Evolutionary conservation across 1,284 basidiomycete genomes (phyloP).

Genomic region (Athelia sp.): DNA sequence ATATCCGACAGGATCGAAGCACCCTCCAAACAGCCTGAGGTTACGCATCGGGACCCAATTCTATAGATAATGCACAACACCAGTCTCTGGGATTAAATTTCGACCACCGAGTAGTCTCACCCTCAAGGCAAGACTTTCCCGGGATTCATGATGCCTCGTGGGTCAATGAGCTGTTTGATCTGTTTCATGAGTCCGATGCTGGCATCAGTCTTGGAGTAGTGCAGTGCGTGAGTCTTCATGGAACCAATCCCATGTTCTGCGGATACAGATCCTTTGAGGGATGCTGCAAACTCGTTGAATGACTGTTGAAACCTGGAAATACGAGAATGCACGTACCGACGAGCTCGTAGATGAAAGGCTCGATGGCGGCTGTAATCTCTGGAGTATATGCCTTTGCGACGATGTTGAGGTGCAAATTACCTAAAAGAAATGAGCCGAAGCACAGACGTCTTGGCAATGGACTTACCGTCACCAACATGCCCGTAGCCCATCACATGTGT

Average conservation of each 20-base stretch:
- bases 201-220: conserved; percentile 80
- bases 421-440: conserved; percentile 36
- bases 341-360: conserved; percentile 95
- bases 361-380: conserved; percentile 84
- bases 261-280: conserved; percentile 84
- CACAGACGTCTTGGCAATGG: conserved; percentile 3
- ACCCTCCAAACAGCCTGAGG: no score
- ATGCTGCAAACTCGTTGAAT: conserved; percentile 33
- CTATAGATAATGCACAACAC: no score
- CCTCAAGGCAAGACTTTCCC: conserved; percentile 80
- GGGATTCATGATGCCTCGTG: conserved; percentile 88
- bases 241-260: conserved; percentile 96
- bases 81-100: no score
- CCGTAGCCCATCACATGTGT: conserved; percentile 90
- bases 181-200: conserved; percentile 88
- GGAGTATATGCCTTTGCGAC: conserved; percentile 81
- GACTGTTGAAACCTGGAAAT: conserved; percentile 3
- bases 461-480: conserved; percentile 91
- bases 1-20: no score
- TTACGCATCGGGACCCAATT: no score
- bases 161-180: conserved; percentile 91
- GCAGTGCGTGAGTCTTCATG: conserved; percentile 91
- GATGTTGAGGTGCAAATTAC: conserved; percentile 94
- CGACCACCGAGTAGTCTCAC: no score
- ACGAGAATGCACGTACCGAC: conserved; percentile 51